Conservation (phyloP, 2,329 filamentous ascomycete species). For the Calonectria hongkongensis region DNA sequence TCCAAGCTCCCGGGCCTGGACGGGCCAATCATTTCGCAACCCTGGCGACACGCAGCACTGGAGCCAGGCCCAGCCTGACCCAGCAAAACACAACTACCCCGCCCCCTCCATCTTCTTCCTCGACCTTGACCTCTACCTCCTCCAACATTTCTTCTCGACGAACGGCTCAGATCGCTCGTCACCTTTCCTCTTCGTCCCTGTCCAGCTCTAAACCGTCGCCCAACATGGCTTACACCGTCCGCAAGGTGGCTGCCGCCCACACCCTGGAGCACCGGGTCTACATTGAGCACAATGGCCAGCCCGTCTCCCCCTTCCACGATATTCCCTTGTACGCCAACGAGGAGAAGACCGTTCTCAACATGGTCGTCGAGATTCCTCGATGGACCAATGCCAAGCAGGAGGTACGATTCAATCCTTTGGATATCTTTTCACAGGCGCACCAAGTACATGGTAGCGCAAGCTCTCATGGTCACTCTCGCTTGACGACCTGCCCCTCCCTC, state of each 20-base stretch:
- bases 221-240: conserved; percentile 82
- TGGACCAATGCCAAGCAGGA: conserved; percentile 99
- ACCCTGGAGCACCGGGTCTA: conserved; percentile 98
- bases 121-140: conserved; percentile 51
- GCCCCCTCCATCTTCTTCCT: conserved; percentile 61
- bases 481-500: conserved; percentile 36
- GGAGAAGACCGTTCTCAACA: conserved; percentile 97
- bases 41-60: conserved; percentile 50
- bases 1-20: conserved; percentile 40
- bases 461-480: neutral
- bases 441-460: conserved; percentile 4
- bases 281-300: conserved; percentile 97
- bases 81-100: conserved; percentile 56
- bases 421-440: neutral
- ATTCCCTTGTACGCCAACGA: conserved; percentile 98
- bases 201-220: conserved; percentile 48
- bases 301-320: conserved; percentile 97
- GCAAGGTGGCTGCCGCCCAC: conserved; percentile 92
- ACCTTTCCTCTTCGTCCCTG: conserved; percentile 65
- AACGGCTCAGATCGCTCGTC: conserved; percentile 73
- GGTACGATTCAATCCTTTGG: conserved; percentile 72
- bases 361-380: conserved; percentile 99
- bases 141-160: conserved; percentile 67
- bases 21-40: conserved; percentile 54
- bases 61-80: conserved; percentile 49